These are phyloP conservation scores for Fusarium sp. DNA, from an alignment of 2,329 filamentous ascomycete species.

Conservation along the genomic window DNA sequence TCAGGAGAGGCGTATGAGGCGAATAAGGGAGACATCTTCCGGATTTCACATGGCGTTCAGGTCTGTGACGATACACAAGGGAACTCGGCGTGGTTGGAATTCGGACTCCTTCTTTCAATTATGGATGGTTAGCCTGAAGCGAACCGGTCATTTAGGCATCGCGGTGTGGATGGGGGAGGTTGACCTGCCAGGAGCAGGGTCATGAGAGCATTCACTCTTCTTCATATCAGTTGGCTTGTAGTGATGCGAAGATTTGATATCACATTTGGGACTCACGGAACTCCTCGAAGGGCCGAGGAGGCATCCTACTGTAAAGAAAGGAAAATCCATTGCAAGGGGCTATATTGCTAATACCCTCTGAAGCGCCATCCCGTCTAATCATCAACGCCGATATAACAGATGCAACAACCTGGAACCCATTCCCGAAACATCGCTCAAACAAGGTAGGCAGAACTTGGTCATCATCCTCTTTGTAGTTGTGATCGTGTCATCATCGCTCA, in stretches of 20 bases:
- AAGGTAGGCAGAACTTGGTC: constrained; percentile 12
- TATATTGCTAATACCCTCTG: constrained; percentile 22
- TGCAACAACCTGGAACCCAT: constrained; percentile 1
- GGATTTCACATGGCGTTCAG: constrained; percentile 37
- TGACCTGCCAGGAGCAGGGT: background rate
- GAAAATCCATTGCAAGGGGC: background rate
- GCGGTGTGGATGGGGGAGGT: background rate
- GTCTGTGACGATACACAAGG: constrained; percentile 17
- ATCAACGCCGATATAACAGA: constrained; percentile 22
- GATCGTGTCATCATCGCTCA: constrained; percentile 28
- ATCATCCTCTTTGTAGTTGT: constrained; percentile 21
- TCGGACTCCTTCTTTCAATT: constrained; percentile 6
- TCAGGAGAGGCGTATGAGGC: constrained; percentile 32
- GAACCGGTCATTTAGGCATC: background rate
- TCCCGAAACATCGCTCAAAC: constrained; percentile 21
- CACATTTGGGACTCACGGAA: background rate
- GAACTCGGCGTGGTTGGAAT: constrained; percentile 6
- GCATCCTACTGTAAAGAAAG: background rate
- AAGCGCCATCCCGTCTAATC: constrained; percentile 27
- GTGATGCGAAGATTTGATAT: background rate
- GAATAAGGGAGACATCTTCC: constrained; percentile 18
- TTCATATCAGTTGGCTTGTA: background rate
- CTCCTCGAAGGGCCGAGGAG: background rate
- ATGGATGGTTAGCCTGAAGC: background rate
- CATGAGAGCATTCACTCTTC: background rate